A percentile compares a stretch with the other conserved stretches of the same genome.
These are phyloP conservation scores for Macaranga tanarius DNA, from an alignment of 441 rosid species.

Conservation along the genomic window DNA sequence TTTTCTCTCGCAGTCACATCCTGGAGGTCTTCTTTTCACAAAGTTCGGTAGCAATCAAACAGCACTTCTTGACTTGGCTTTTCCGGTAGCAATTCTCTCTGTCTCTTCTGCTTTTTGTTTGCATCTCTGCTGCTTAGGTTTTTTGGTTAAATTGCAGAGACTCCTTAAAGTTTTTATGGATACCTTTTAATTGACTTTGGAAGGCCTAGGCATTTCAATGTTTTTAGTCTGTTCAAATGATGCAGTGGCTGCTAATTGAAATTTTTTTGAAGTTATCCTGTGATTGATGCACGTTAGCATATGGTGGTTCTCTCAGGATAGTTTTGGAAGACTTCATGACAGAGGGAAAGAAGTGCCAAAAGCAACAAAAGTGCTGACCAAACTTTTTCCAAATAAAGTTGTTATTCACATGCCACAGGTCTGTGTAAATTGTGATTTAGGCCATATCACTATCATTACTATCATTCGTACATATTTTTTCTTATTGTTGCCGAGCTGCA, in stretches of 20 bases:
- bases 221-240: neutral
- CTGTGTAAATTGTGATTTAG: conserved; percentile 11
- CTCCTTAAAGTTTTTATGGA: neutral
- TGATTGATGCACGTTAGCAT: conserved; percentile 7
- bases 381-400: conserved; percentile 81
- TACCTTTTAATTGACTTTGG: neutral
- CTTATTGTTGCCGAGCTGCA: conserved; percentile 7
- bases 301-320: conserved; percentile 52
- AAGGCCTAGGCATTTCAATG: neutral
- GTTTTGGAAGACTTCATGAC: conserved; percentile 74
- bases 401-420: conserved; percentile 83
- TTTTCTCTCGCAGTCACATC: conserved; percentile 69
- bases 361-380: conserved; percentile 60
- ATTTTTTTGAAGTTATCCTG: neutral
- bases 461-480: neutral
- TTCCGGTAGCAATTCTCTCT: conserved; percentile 53
- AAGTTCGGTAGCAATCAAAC: conserved; percentile 82
- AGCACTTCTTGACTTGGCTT: conserved; percentile 83
- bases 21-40: conserved; percentile 79
- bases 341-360: conserved; percentile 79
- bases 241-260: neutral
- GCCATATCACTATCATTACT: neutral
- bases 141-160: neutral
- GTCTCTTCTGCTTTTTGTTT: neutral
- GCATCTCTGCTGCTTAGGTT: neutral